Conservation (phyloP, 129 eudicot genomes). For the Helichrysum umbraculigerum region DNA sequence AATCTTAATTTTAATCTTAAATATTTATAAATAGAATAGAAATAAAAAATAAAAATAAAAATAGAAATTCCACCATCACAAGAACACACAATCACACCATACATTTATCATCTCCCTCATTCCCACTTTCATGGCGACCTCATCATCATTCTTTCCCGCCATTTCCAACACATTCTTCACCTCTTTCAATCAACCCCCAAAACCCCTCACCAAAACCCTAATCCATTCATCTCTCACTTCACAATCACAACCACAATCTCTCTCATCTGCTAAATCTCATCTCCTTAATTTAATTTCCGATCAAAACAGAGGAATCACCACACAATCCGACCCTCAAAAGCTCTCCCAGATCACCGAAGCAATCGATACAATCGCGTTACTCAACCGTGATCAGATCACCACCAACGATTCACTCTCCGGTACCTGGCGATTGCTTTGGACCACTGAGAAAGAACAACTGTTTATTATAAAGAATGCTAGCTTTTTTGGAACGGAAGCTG, state of each 20-base stretch:
- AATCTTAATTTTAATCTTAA: no score
- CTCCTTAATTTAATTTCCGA: constrained; percentile 74
- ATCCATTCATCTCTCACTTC: constrained; percentile 60
- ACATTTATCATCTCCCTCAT: constrained; percentile 31
- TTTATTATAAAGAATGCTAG: constrained; percentile 68
- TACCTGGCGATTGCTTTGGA: constrained; percentile 94
- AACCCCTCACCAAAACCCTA: constrained; percentile 14
- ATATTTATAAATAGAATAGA: no score
- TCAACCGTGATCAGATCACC: constrained; percentile 60
- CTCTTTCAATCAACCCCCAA: constrained; percentile 29
- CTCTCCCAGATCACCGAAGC: constrained; percentile 64
- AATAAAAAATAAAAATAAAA: neutral
- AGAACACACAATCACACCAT: constrained; percentile 12
- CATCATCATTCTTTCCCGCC: constrained; percentile 63
- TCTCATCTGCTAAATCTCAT: constrained; percentile 57
- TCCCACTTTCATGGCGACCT: constrained; percentile 55
- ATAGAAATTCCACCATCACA: no score
- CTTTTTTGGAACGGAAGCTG: constrained; percentile 69
- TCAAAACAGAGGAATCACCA: constrained; percentile 77
- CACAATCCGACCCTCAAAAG: constrained; percentile 66
- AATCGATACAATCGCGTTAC: constrained; percentile 53
- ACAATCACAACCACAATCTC: constrained; percentile 55
- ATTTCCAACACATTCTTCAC: constrained; percentile 32
- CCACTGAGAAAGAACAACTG: constrained; percentile 92
- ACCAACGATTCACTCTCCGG: constrained; percentile 64